Evolutionary conservation across 2,329 filamentous ascomycete genomes (phyloP).

Genomic region (Ascochyta rabiei): DNA sequence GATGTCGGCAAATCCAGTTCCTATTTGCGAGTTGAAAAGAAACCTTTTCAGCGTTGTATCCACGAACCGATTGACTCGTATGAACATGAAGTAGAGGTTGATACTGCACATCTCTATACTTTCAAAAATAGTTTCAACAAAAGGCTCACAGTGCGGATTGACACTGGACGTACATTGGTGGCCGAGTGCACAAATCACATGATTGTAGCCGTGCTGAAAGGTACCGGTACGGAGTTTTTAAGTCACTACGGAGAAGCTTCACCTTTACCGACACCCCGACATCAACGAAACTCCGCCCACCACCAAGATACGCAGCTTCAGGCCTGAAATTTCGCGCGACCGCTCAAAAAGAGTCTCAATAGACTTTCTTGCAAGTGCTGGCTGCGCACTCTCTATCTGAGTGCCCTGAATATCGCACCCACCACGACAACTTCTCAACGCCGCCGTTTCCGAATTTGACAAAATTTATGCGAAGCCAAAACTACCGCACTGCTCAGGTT

Average conservation of each 20-base stretch:
- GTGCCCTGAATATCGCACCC: constrained; percentile 9
- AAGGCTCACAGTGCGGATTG: neutral
- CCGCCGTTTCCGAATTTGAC: neutral
- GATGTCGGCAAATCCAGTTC: neutral
- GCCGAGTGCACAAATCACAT: constrained; percentile 7
- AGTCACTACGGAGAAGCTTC: constrained; percentile 9
- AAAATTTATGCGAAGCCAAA: neutral
- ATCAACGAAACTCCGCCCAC: neutral
- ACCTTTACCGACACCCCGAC: constrained; percentile 12
- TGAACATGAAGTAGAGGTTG: neutral
- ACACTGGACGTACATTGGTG: neutral
- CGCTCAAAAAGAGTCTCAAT: neutral
- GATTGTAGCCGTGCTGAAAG: constrained; percentile 4
- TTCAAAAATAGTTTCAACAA: neutral
- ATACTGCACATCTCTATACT: neutral
- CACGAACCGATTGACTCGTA: neutral
- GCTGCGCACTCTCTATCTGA: constrained; percentile 3
- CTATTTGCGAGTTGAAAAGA: neutral
- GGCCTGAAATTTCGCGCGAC: neutral
- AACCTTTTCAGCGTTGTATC: neutral
- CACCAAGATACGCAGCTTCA: neutral
- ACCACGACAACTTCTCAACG: neutral
- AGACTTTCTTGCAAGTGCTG: neutral
- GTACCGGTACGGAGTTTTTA: constrained; percentile 5
- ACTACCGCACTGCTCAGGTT: neutral